Evolutionary conservation across 805 yeast species (phyloP).

Genomic region (Zygosaccharomyces siamensis): DNA sequence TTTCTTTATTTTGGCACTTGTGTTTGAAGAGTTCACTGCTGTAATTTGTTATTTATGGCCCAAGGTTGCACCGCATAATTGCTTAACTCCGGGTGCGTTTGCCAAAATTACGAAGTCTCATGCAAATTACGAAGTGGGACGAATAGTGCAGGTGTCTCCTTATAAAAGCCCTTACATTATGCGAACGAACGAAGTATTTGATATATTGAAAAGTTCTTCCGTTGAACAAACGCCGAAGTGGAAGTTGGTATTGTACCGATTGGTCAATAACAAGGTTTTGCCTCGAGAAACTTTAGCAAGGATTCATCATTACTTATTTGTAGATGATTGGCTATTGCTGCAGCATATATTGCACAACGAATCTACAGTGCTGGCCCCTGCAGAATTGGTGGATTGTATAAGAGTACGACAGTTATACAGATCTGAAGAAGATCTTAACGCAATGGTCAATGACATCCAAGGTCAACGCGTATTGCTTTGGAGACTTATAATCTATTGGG

Average conservation of each 20-base stretch:
- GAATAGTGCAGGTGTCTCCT: constrained; percentile 9
- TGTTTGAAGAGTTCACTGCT: constrained; percentile 54
- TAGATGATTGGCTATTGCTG: constrained; percentile 31
- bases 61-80: constrained; percentile 53
- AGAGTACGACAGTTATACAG: constrained; percentile 53
- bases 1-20: constrained; percentile 44
- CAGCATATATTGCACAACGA: constrained; percentile 13
- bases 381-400: constrained; percentile 52
- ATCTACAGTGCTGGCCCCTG: constrained; percentile 35
- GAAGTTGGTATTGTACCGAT: constrained; percentile 37
- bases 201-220: constrained; percentile 34
- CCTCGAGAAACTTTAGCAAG: constrained; percentile 41
- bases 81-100: constrained; percentile 44
- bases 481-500: constrained; percentile 39
- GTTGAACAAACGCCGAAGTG: constrained; percentile 38
- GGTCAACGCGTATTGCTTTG: constrained; percentile 39
- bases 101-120: constrained; percentile 34
- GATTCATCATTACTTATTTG: constrained; percentile 48
- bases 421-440: constrained; percentile 30
- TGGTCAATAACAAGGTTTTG: constrained; percentile 37
- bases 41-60: constrained; percentile 50
- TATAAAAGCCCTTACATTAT: constrained; percentile 46
- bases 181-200: constrained; percentile 37
- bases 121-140: constrained; percentile 15
- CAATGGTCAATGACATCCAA: constrained; percentile 34